phyloP scores from a whole-genome alignment of 2,329 filamentous ascomycete genomes.

The Exophiala sp. region DNA sequence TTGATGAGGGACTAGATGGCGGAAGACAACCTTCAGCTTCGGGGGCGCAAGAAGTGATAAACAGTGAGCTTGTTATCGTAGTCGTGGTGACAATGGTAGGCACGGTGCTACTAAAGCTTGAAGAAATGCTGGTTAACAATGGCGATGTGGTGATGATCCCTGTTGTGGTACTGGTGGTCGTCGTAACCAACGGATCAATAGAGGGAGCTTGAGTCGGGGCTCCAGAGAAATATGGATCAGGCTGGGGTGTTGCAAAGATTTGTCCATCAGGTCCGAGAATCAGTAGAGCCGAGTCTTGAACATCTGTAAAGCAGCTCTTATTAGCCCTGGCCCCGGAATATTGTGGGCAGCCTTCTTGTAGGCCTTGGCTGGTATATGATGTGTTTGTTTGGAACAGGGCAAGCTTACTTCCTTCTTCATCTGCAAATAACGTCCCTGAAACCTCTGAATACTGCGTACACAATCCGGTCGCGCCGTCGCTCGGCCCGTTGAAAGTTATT shows the following conservation, averaged over 20 bases:
- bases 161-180: slow-evolving; percentile 1
- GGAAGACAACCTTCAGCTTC: slow-evolving; percentile 3
- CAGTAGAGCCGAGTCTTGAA: slow-evolving; percentile 22
- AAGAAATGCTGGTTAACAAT: neutral
- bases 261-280: slow-evolving; percentile 17
- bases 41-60: slow-evolving; percentile 11
- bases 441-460: slow-evolving; percentile 20
- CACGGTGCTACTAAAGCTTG: neutral
- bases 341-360: neutral
- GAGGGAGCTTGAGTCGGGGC: slow-evolving; percentile 17
- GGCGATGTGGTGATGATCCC: neutral
- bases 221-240: slow-evolving; percentile 18
- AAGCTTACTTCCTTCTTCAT: slow-evolving; percentile 22
- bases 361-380: neutral
- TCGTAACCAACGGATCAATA: slow-evolving; percentile 12
- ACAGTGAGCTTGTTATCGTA: slow-evolving; percentile 8
- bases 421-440: slow-evolving; percentile 5
- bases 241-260: slow-evolving; percentile 17
- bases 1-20: too few species aligned
- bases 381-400: neutral
- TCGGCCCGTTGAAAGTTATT: slow-evolving; percentile 17
- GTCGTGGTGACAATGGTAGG: slow-evolving; percentile 6
- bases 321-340: neutral
- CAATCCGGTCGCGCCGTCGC: slow-evolving; percentile 6
- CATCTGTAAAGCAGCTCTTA: neutral